Evolutionary conservation across 78 protist genomes (phyloP).

Genomic region (Chrysochromulina parva): DNA sequence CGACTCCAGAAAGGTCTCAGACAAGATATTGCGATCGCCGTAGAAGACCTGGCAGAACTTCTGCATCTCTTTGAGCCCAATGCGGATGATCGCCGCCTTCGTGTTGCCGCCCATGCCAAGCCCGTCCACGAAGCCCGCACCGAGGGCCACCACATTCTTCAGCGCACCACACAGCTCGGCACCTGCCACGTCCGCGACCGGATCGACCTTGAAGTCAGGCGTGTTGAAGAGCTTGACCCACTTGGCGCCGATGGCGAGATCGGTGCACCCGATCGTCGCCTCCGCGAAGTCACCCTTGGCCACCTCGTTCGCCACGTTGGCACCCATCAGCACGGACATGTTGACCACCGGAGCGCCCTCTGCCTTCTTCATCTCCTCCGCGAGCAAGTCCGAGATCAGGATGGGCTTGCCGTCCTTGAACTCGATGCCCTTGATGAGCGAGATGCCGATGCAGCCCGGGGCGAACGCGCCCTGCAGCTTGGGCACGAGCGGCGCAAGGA

Average conservation of each 20-base stretch:
- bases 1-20: conserved; percentile 59
- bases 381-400: conserved; percentile 56
- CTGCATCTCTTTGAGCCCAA: conserved; percentile 69
- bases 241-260: not conserved
- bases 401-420: not conserved
- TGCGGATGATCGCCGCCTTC: conserved; percentile 76
- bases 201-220: conserved; percentile 10
- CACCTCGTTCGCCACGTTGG: conserved; percentile 76
- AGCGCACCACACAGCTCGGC: conserved; percentile 74
- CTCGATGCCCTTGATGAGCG: conserved; percentile 68
- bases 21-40: not conserved
- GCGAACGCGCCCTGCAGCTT: not conserved
- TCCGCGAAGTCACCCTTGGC: conserved; percentile 67
- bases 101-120: conserved; percentile 66
- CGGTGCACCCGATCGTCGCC: conserved; percentile 62
- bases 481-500: conserved; percentile 9
- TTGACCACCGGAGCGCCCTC: conserved; percentile 7
- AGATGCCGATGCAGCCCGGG: conserved; percentile 40
- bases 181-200: conserved; percentile 51
- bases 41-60: not conserved
- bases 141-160: conserved; percentile 81
- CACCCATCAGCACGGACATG: conserved; percentile 66
- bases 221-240: conserved; percentile 29
- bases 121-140: conserved; percentile 79
- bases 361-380: not conserved